Base-by-base conservation (phyloP, 1,139 yeast species). In the Kodamaea sp. region DNA sequence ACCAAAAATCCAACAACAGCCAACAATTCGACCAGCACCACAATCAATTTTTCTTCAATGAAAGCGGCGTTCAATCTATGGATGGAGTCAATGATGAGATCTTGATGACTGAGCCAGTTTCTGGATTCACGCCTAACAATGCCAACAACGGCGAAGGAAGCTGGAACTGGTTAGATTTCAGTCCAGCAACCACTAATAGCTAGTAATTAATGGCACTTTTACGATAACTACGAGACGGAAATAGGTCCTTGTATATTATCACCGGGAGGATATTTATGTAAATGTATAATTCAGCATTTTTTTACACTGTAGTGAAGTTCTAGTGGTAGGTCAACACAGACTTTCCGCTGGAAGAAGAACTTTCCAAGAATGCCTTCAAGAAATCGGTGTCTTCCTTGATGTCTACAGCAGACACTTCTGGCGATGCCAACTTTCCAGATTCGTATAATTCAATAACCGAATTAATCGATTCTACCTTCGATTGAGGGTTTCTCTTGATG, bases 121-220 rank as follows among this genome's bases (percentile, higher is more conserved):
- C 41, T 20, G 21, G 32, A 9, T 25, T 29, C 11, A 25, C 31
- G 24, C n/a, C 35, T 11, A 24, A 23, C 24, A 31, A 24, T 11
- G 29, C 23, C 18, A 30, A 30, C 16, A 33, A 22, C 12, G 36
- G 19, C 13, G 39, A 35, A 15, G 42, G 34, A 11, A 42, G 34
- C 26, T 47, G 51, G 51, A 44, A 44, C 31, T 47, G 51, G 51
- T 38, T 47, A 29, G 51, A 47, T 28, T 44, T 45, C 29, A 46
- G 41, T 24, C 43, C 43, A 7, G 37, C 43, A 5, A 15, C 42
- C 5, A 27, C 39, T 12, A 38, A 35, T 20, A 24, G 30, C 22
- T 28, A 20, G 23, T 8, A 24, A 6, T 24, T 12, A 8, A 11
- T 19, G 7, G 8, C 21, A 7, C 7, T 19, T 7, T 9, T 24